Evolutionary conservation across 371 early-diverging fungal genomes (phyloP).

Genomic region (Syncephalastrum monosporum): DNA sequence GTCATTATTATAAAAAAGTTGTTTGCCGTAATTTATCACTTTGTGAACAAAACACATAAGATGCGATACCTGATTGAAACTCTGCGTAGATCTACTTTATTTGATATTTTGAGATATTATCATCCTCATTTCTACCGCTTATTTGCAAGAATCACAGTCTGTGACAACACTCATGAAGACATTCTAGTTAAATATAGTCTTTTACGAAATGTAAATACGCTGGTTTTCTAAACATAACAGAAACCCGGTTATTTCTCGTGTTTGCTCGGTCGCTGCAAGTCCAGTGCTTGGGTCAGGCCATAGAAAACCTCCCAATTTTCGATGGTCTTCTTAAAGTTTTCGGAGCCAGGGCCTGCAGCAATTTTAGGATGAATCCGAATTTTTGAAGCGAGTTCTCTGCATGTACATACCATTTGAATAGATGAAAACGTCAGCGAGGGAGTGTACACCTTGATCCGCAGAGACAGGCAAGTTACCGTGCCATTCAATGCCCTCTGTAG

Average conservation of each 20-base stretch:
- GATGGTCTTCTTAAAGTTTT: slow-evolving; percentile 53
- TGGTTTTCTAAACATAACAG: too few relatives aligned
- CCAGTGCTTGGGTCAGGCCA: slow-evolving; percentile 47
- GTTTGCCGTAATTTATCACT: too few relatives aligned
- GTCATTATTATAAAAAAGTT: too few relatives aligned
- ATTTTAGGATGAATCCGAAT: background rate
- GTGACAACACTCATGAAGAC: too few relatives aligned
- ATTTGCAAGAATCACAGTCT: too few relatives aligned
- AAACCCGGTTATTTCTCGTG: slow-evolving; percentile 1
- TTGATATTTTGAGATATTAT: too few relatives aligned
- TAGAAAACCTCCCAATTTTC: slow-evolving; percentile 66
- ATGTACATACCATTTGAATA: slow-evolving; percentile 39
- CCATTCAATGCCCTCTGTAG: slow-evolving; percentile 36
- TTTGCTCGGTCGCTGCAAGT: slow-evolving; percentile 18
- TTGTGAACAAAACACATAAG: too few relatives aligned
- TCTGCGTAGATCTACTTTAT: too few relatives aligned
- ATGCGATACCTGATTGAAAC: too few relatives aligned
- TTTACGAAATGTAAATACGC: too few relatives aligned
- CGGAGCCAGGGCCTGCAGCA: slow-evolving; percentile 41
- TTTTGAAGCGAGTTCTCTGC: background rate
- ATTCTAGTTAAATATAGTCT: too few relatives aligned
- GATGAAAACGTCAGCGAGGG: slow-evolving; percentile 61
- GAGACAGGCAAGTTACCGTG: slow-evolving; percentile 36
- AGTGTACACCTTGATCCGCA: slow-evolving; percentile 51
- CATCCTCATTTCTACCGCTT: too few relatives aligned